Evolutionary conservation across 164 flowering plant species (phyloP), one percentile per base, ranked within the genome.

Genomic region (Dillenia suffruticosa): DNA sequence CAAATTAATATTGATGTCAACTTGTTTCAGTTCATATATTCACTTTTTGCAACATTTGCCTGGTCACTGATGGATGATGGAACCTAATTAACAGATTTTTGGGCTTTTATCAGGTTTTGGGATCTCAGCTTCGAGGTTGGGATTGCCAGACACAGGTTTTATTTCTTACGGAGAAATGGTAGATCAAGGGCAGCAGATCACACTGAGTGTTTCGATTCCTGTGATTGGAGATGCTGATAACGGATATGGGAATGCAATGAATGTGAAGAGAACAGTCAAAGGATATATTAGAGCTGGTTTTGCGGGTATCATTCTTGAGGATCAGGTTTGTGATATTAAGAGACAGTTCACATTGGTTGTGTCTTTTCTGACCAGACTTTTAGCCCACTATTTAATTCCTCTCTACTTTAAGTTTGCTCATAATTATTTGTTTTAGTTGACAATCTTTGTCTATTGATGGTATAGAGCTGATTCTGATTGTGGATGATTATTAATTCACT

Each of bases 211-310:
- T 17, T 83, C 97, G 0, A 90, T 94, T 58, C 97, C 98, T 44
- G 92, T 94, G 7, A 90, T 94, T 68, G 98, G 98, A 17, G 97
- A 94, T 82, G 98, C 83, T 32, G 97, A 91, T 66, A 94, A 90
- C 78, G 98, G 98, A 32, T 94, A 90, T 76, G 98, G 98, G 40
- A 90, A 94, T 80, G 89, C 89, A 55, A 90, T 90, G 93, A 94
- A 87, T 76, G 93, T 94, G n/a, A 94, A 94, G 77, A 89, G 98
- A 78, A 94, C 98, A 70, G 87, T 90, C 53, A 87, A 78, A 77
- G 97, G 90, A 66, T 94, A 74, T 62, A 86, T 89, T 45, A 74
- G 60, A 66, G 96, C 96, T 58, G 97, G 98, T 54, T 89, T 94
- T 80, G 96, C 95, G 0, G 98, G 98, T 65, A 84, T 94, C 44